phyloP scores from a whole-genome alignment of 495 filamentous ascomycete species.

The Cudoniella acicularis region DNA sequence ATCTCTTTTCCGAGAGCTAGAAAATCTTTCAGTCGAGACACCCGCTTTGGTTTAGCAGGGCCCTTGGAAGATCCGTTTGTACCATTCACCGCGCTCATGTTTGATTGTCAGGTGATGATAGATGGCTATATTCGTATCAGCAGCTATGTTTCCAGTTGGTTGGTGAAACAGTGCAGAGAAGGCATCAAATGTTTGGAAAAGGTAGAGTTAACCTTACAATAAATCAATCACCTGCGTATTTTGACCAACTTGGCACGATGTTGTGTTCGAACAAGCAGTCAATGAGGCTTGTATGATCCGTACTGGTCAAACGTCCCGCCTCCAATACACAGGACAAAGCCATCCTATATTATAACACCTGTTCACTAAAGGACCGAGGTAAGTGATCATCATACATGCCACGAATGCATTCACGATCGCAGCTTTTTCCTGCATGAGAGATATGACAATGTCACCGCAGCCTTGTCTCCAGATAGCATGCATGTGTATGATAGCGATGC shows the following conservation, averaged over 20 bases:
- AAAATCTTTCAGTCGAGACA: not conserved
- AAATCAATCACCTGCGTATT: not conserved
- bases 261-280: not conserved
- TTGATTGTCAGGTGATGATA: not conserved
- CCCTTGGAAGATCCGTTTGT: not conserved
- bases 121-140: no score
- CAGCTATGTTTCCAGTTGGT: no score
- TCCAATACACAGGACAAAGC: not conserved
- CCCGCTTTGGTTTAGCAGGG: not conserved
- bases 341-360: no score
- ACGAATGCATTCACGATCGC: no score
- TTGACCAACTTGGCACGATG: not conserved
- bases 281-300: not conserved
- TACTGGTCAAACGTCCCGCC: not conserved
- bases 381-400: no score
- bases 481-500: not conserved
- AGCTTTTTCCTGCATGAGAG: no score
- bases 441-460: no score
- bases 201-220: not conserved
- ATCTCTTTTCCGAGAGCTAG: slow-evolving; percentile 1
- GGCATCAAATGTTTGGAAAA: not conserved
- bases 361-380: no score
- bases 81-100: not conserved
- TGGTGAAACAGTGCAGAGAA: no score
- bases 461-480: not conserved